Conservation (phyloP, 2,329 filamentous ascomycete genomes). For the Aspergillus vadensis region DNA sequence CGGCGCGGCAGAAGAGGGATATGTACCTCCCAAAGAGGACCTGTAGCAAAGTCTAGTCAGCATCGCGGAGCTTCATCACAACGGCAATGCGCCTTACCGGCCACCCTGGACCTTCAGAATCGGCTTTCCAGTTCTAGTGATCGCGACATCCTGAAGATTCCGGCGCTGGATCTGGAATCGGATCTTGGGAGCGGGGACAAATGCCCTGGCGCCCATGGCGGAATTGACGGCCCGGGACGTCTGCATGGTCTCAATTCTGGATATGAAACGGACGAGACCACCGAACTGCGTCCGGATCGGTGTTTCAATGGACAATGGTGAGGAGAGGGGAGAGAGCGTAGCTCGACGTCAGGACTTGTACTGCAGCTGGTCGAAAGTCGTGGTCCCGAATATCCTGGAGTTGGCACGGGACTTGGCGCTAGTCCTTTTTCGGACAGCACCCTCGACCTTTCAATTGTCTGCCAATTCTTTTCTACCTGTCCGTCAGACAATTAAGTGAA, state of each 20-base stretch:
- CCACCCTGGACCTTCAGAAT: conserved; percentile 87
- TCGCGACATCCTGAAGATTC: conserved; percentile 76
- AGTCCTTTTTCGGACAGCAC: conserved; percentile 33
- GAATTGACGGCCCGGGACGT: conserved; percentile 48
- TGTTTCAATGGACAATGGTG: conserved; percentile 24
- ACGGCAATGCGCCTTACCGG: conserved; percentile 61
- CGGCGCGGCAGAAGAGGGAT: conserved; percentile 19
- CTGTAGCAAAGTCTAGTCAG: conserved; percentile 49
- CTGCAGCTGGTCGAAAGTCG: conserved; percentile 27
- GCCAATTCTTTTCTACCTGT: neutral
- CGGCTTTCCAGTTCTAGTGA: conserved; percentile 94
- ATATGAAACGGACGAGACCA: conserved; percentile 30
- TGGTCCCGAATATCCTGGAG: conserved; percentile 22
- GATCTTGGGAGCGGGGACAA: conserved; percentile 39
- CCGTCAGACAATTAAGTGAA: too few species aligned
- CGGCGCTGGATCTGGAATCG: conserved; percentile 50
- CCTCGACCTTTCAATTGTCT: neutral
- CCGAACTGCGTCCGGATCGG: conserved; percentile 27
- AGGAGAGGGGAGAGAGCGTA: conserved; percentile 29
- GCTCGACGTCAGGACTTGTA: conserved; percentile 32
- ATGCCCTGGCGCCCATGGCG: conserved; percentile 42
- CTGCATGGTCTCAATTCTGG: conserved; percentile 46
- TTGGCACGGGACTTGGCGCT: conserved; percentile 37
- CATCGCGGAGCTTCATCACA: conserved; percentile 13
- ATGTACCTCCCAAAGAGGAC: conserved; percentile 80